Base-by-base conservation (phyloP, 805 yeast genomes). In the Starmerella davenportii region DNA sequence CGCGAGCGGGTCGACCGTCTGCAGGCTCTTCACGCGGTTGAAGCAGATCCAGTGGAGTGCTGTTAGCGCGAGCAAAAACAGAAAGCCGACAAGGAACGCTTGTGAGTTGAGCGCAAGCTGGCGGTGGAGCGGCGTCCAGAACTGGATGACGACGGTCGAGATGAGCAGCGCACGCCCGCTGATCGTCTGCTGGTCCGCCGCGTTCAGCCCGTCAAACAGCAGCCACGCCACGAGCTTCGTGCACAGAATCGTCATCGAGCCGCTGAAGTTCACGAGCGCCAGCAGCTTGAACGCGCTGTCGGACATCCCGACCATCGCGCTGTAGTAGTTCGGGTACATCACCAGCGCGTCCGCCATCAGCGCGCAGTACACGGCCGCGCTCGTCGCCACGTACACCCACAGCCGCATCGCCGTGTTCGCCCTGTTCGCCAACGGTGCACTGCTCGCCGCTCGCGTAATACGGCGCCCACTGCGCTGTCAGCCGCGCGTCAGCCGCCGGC, bases 41-140 rank as follows among this genome's bases (percentile, higher is more conserved):
- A 29, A 58, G 34, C 77, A 56, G 1, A 90, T 66, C 74, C 92
- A 76, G 52, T 84, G 93, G 60, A 78, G 73, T 2, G 77, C 73
- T 51, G 66, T 64, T 51, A 73, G 51, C 44, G 74, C 49, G 13
- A 62, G 49, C 4, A 46, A 18, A 4, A 41, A 30, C 5, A 45
- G 39, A 21, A 39, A 21, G 21, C 44, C 35, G 3, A 45, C 37
- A 44, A 32, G 15, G 15, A 32, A 32, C 18, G 35, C 35, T 11
- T 32, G 35, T 13, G 35, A 21, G 15, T 21, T 20, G 9, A 19
- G 15, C 25, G 35, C 25, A 7, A 32, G 35, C 14, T 32, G 25
- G 5, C 23, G 7, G 23, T 32, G 35, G 9, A 32, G 15, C 8
- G 35, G 25, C 18, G 35, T 20, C 35, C 35, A 32, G 35, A 19